Evolutionary conservation across 2,329 filamentous ascomycete genomes (phyloP).

Genomic region (Colletotrichum gloeosporioides): DNA sequence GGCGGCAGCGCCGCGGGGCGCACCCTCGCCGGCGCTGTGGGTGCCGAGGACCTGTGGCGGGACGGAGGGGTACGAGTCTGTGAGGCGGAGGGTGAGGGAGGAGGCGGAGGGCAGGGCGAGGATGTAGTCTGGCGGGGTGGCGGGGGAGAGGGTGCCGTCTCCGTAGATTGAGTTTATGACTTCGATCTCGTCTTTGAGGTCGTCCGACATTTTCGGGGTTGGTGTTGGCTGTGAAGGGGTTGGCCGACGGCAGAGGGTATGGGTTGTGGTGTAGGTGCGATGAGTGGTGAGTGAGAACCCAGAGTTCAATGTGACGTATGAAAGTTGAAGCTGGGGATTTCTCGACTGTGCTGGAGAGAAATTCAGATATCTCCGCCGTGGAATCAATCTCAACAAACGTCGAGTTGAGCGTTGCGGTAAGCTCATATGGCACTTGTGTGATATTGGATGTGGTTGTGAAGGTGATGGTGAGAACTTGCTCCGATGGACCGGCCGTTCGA

Average conservation of each 20-base stretch:
- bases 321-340: background rate
- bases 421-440: background rate
- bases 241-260: background rate
- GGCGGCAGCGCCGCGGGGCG: conserved; percentile 74
- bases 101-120: conserved; percentile 70
- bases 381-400: background rate
- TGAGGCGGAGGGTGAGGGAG: conserved; percentile 72
- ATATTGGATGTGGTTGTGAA: background rate
- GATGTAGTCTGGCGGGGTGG: conserved; percentile 53
- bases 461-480: background rate
- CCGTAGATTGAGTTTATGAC: conserved; percentile 88
- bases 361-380: fast-evolving
- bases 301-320: background rate
- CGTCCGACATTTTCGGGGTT: conserved; percentile 17
- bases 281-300: background rate
- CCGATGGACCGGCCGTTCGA: background rate
- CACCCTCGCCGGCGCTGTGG: conserved; percentile 74
- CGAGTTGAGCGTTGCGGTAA: background rate
- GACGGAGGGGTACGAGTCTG: conserved; percentile 73
- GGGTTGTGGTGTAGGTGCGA: background rate
- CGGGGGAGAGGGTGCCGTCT: conserved; percentile 61
- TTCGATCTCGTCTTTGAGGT: conserved; percentile 70
- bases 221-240: background rate
- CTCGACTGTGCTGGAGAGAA: background rate
- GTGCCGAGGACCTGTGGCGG: conserved; percentile 79